phyloP scores from a whole-genome alignment of 805 yeast genomes.

The Barnettozyma wickerhamii region DNA sequence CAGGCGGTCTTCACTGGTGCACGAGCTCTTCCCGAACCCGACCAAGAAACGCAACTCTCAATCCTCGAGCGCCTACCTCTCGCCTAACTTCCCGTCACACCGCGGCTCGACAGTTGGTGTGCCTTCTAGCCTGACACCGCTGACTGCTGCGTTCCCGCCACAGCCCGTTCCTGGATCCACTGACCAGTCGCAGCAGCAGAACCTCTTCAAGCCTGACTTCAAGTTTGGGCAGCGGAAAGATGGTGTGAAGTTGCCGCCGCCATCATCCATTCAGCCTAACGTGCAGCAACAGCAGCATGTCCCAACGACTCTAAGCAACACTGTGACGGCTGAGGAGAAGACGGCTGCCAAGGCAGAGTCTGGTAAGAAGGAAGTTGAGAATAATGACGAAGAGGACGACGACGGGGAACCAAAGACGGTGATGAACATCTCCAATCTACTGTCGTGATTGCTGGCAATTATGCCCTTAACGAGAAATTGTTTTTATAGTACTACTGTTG shows the following conservation, averaged over 20 bases:
- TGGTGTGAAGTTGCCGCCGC: constrained; percentile 7
- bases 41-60: constrained; percentile 20
- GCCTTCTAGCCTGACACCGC: constrained; percentile 20
- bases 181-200: background rate
- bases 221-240: constrained; percentile 5
- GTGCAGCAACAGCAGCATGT: background rate
- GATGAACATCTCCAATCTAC: constrained; percentile 14
- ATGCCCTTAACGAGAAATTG: no score
- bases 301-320: background rate
- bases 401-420: constrained; percentile 9
- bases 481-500: background rate
- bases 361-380: background rate
- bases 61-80: constrained; percentile 15
- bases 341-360: no score
- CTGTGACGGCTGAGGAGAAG: no score
- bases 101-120: constrained; percentile 19
- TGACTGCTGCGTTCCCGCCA: constrained; percentile 15
- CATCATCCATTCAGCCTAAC: constrained; percentile 8
- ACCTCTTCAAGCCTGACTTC: constrained; percentile 2
- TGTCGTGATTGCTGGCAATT: constrained; percentile 4
- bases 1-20: constrained; percentile 40
- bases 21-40: constrained; percentile 38
- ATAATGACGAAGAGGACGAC: background rate
- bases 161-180: constrained; percentile 1
- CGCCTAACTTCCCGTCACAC: constrained; percentile 22